These are phyloP conservation scores for Galerina marginata DNA, from an alignment of 768 basidiomycete genomes.

Conservation along the genomic window DNA sequence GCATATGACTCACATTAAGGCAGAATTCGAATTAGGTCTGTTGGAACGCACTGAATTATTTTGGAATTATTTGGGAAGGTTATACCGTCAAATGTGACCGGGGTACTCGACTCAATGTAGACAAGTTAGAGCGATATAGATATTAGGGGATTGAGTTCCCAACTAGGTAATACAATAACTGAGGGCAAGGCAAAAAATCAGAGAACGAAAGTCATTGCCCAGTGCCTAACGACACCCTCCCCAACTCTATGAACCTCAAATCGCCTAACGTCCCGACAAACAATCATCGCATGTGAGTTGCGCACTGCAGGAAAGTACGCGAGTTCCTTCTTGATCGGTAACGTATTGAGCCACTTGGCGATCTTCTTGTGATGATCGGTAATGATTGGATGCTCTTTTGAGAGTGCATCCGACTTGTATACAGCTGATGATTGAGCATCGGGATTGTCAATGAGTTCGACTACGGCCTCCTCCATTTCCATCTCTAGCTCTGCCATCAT, in stretches of 20 bases:
- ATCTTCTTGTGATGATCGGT: constrained; percentile 62
- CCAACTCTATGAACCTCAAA: constrained; percentile 65
- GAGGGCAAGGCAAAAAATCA: constrained; percentile 10
- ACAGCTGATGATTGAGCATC: constrained; percentile 27
- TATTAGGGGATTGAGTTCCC: no score
- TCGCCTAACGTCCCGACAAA: constrained; percentile 67
- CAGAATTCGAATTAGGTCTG: no score
- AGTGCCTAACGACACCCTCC: constrained; percentile 70
- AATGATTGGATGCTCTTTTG: constrained; percentile 49
- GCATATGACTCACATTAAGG: no score
- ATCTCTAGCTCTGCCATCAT: constrained; percentile 63
- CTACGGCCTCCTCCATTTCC: constrained; percentile 64
- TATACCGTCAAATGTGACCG: no score
- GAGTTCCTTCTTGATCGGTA: constrained; percentile 75
- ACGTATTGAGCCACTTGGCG: constrained; percentile 63
- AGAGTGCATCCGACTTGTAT: constrained; percentile 20
- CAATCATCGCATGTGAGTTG: constrained; percentile 76
- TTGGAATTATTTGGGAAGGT: no score
- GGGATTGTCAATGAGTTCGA: constrained; percentile 60
- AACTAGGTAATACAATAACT: no score
- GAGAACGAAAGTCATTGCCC: constrained; percentile 64
- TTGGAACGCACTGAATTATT: no score
- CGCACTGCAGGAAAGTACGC: constrained; percentile 63
- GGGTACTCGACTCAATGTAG: no score
- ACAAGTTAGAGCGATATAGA: no score